phyloP scores from a whole-genome alignment of 2,329 filamentous ascomycete species.

The Exophiala sp. region DNA sequence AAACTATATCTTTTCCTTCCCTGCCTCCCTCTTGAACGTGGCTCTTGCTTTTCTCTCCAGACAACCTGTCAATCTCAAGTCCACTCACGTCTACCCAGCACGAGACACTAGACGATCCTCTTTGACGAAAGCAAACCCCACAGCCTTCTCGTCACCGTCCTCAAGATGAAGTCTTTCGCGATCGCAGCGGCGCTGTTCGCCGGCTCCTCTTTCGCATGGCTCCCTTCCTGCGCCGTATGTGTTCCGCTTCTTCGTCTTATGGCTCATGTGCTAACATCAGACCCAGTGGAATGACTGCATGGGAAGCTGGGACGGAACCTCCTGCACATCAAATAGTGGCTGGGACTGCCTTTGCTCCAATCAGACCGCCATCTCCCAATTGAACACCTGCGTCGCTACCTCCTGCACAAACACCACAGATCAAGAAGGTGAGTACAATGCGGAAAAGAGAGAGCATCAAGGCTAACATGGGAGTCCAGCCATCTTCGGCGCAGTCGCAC shows the following conservation, averaged over 20 bases:
- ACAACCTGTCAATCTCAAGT: conserved; percentile 4
- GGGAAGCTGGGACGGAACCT: conserved; percentile 25
- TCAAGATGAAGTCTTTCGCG: conserved; percentile 26
- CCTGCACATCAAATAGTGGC: conserved; percentile 21
- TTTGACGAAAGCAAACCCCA: background rate
- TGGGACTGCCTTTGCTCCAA: conserved; percentile 30
- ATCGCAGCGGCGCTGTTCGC: conserved; percentile 25
- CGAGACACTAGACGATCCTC: background rate
- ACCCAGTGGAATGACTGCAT: conserved; percentile 28
- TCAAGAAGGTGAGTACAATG: conserved; percentile 24
- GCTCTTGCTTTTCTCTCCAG: conserved; percentile 3
- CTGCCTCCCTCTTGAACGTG: background rate
- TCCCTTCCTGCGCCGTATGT: conserved; percentile 23
- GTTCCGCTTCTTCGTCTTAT: background rate
- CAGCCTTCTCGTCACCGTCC: background rate
- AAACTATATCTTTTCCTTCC: conserved; percentile 19
- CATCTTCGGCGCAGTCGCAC: conserved; percentile 29
- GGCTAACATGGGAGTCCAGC: conserved; percentile 16
- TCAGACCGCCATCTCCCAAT: conserved; percentile 25
- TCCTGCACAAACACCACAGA: conserved; percentile 29
- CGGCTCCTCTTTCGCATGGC: conserved; percentile 23
- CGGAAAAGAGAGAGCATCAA: background rate
- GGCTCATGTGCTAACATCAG: background rate
- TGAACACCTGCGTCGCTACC: conserved; percentile 29
- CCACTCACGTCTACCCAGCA: background rate